Evolutionary conservation across 768 basidiomycete genomes (phyloP), one percentile per base, ranked within the genome.

Genomic region (Termitomyces titanicus): DNA sequence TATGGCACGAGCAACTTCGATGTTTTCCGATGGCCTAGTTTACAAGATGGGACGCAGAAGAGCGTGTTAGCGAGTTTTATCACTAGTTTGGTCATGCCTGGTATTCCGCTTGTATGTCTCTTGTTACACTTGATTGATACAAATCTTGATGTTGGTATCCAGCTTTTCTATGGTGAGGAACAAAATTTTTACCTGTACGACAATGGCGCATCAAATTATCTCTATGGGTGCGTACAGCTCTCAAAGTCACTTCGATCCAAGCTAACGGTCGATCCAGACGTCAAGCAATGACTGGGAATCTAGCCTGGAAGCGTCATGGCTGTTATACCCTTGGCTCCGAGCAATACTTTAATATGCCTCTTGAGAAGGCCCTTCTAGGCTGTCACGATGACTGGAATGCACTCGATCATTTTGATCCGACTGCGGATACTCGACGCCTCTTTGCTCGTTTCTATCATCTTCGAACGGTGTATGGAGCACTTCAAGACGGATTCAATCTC

Each of bases 1-100:
- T 94, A 79, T 65, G 94, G 94, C 38, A 86, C 86, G n/a, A 89
- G 88, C 66, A 95, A 96, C 66, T 95, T 95, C 74, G 94, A 96
- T 76, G 82, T 97, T 10, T 97, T 89, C 79, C 81, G 94, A 54
- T 97, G 94, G 94, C 92, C 92, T 3, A 85, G 88, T 71, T 68
- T 97, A 63, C 83, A 88, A 63, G 90, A 92, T 63, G 94, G 94
- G 18, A 88, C 86, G 1, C 82, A 89, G 63, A 80, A 80, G 62
- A 86, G 88, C 55, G 86, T 80, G 13, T 68, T 95, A 49, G 94
- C 79, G 0, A 82, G 87, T 11, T 96, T 95, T 66, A 79, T 96
- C 62, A 83, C 86, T 33, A 79, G 81, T 27, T 64, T 96, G 60
- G 75, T 94, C 25, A 87, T 94, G 86, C 94, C 93, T 31, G 94